Conservation (phyloP, 225 moss, liverwort and hornwort genomes). For the Thuidium tamariscinum region DNA sequence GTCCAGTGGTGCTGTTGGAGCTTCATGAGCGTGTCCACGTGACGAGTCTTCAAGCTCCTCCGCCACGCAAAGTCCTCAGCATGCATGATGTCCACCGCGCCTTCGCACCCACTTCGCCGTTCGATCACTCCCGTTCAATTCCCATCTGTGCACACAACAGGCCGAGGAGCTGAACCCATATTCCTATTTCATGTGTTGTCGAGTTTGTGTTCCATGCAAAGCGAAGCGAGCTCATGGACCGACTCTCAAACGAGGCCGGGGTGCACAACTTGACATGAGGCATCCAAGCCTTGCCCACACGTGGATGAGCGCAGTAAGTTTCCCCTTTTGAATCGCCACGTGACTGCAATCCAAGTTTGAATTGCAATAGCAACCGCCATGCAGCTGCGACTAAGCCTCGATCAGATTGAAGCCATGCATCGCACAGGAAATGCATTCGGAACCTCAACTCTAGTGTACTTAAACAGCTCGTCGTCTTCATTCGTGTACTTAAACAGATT, state of each 20-base stretch:
- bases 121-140: background rate
- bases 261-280: background rate
- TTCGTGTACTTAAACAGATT: no score
- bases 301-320: background rate
- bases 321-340: background rate
- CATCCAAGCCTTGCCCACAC: background rate
- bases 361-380: background rate
- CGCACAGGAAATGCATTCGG: background rate
- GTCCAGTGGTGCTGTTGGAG: background rate
- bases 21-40: background rate
- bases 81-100: background rate
- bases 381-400: background rate
- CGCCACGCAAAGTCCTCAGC: background rate
- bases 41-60: background rate
- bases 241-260: background rate
- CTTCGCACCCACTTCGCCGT: background rate
- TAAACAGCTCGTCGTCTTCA: background rate
- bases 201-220: background rate
- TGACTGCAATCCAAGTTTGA: background rate
- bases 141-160: background rate
- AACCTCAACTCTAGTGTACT: background rate
- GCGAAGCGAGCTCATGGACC: no score
- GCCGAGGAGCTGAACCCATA: background rate
- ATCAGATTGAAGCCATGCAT: background rate
- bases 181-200: background rate